Conservation (phyloP, 2,329 filamentous ascomycete species). For the Dactylellina drechsleri region DNA sequence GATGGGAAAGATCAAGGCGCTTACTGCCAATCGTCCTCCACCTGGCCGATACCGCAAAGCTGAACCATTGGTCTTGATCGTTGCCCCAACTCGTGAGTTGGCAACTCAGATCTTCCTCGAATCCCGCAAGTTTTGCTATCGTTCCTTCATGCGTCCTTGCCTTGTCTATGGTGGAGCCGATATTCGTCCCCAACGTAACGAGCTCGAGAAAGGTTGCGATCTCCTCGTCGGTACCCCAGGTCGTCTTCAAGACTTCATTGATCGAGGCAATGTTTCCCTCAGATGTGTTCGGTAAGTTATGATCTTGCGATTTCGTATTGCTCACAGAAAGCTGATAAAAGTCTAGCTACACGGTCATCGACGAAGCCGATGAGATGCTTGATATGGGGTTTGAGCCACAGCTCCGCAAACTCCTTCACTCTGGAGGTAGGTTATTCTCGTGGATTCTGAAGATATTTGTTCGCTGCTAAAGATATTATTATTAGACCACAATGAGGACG, state of each 20-base stretch:
- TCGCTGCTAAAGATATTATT: slow-evolving; percentile 5
- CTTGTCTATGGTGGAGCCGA: slow-evolving; percentile 88
- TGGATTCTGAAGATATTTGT: background rate
- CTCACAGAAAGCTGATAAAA: slow-evolving; percentile 17
- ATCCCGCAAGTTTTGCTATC: slow-evolving; percentile 89
- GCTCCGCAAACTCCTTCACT: slow-evolving; percentile 78
- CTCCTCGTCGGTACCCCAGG: slow-evolving; percentile 88
- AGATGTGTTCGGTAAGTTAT: slow-evolving; percentile 77
- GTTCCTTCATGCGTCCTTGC: slow-evolving; percentile 91
- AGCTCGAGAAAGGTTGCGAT: slow-evolving; percentile 86
- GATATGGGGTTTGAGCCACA: slow-evolving; percentile 80
- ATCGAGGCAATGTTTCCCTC: slow-evolving; percentile 75
- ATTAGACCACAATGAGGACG: slow-evolving; percentile 78
- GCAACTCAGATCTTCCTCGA: slow-evolving; percentile 96
- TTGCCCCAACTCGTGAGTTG: slow-evolving; percentile 88
- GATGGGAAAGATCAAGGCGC: slow-evolving; percentile 94
- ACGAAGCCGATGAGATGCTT: slow-evolving; percentile 95
- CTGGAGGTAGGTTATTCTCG: slow-evolving; percentile 73
- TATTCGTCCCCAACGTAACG: slow-evolving; percentile 73
- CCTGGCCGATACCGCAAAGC: slow-evolving; percentile 66
- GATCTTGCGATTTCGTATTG: slow-evolving; percentile 15
- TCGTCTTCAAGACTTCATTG: slow-evolving; percentile 84
- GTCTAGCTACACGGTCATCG: slow-evolving; percentile 75
- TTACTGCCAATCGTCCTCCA: slow-evolving; percentile 77
- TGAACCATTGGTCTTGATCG: slow-evolving; percentile 86